These are phyloP conservation scores for Kwoniella europaea DNA, from an alignment of 768 basidiomycete species.

Conservation along the genomic window DNA sequence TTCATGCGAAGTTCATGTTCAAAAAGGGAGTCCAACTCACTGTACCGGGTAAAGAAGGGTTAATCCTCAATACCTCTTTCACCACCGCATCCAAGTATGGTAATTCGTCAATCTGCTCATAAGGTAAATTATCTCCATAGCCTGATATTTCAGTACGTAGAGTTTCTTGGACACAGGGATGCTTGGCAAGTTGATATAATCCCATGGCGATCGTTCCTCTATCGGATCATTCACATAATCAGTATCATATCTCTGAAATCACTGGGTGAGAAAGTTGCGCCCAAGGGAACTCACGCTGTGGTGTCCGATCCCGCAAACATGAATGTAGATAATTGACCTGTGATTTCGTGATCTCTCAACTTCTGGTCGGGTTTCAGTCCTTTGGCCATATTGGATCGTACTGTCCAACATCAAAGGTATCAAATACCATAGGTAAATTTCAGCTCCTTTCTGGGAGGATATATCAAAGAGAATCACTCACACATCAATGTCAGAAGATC, in stretches of 20 bases:
- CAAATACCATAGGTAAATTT: not conserved
- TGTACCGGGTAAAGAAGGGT: conserved; percentile 34
- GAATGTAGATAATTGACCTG: conserved; percentile 38
- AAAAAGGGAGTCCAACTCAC: conserved; percentile 17
- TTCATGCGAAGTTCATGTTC: not conserved
- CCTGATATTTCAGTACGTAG: conserved; percentile 31
- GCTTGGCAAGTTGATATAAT: conserved; percentile 24
- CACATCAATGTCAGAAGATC: conserved; percentile 39
- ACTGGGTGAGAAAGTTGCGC: too few relatives aligned
- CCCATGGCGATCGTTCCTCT: conserved; percentile 35
- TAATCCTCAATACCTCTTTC: conserved; percentile 36
- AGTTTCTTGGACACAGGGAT: conserved; percentile 21
- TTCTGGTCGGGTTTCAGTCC: conserved; percentile 26
- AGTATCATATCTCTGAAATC: not conserved
- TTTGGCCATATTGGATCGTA: conserved; percentile 30
- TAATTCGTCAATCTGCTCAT: conserved; percentile 33
- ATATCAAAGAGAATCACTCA: conserved; percentile 10
- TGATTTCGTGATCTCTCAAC: conserved; percentile 34
- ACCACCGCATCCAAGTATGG: conserved; percentile 37
- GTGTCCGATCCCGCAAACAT: conserved; percentile 45
- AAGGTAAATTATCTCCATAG: conserved; percentile 32
- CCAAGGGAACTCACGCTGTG: conserved; percentile 10
- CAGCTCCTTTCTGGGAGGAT: too few relatives aligned
- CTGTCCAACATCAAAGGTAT: not conserved
- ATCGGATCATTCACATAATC: not conserved